Evolutionary conservation across 495 filamentous ascomycete species (phyloP), one percentile per base, ranked within the genome.

Genomic region (Pseudoneurospora amorphoporcata): DNA sequence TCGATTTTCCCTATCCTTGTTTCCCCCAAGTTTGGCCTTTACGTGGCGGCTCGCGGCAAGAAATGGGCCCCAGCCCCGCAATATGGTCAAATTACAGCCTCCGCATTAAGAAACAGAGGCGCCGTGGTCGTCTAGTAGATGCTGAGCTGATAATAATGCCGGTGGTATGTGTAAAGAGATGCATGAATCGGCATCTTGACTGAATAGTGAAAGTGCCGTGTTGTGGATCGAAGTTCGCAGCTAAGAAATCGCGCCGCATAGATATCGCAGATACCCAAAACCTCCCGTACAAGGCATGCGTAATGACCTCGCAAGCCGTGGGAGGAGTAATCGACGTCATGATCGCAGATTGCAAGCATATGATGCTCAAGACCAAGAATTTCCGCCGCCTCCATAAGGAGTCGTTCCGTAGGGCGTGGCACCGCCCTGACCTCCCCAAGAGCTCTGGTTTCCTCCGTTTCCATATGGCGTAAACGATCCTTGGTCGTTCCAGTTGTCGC

Each of bases 391-490:
- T 7, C 79, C 79, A 40, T 79, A 82, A 1, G 81, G 79, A 1
- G 79, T 83, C 5, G 72, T 76, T 8, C 82, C 81, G 68, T 84
- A 84, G 0, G 92, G 91, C 8, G 93, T 95, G 8, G 90, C 88
- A 8, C 89, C 91, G 68, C 91, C 91, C 1, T 86, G 88, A 58
- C 89, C 90, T 12, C 89, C 88, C 89, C 91, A 94, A 5, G 86
- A 83, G 76, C 88, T 90, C 61, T 86, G 82, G 70, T 84, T 84
- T 14, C 86, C 88, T 14, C 43, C 85, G 70, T 87, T 88, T 6
- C 85, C 87, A 77, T 91, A 94, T 8, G 92, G 89, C 17, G 92
- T 94, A n/a, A 90, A 89, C 73, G 90, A 93, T 5, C 92, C 93
- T 37, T 82, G 83, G 70, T 92, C 90, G 70, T 83, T 81, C 78